Evolutionary conservation across 2,329 filamentous ascomycete species (phyloP).

Genomic region (Fonsecaea pedrosoi): DNA sequence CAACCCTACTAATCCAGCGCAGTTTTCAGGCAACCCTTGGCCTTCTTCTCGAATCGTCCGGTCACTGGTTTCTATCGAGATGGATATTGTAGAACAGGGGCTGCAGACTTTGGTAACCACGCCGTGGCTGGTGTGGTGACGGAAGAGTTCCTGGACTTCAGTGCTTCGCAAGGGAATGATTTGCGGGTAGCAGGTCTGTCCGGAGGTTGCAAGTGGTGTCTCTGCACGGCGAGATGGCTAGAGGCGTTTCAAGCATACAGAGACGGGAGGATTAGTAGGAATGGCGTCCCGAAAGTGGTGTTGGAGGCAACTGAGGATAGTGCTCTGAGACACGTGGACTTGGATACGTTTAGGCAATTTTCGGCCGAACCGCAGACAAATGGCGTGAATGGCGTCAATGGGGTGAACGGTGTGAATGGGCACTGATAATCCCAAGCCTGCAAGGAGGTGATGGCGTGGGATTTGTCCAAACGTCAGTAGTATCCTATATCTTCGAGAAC

Average conservation of each 20-base stretch:
- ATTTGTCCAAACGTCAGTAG: slow-evolving; percentile 27
- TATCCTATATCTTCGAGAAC: slow-evolving; percentile 27
- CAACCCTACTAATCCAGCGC: slow-evolving; percentile 20
- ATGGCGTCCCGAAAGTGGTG: slow-evolving; percentile 43
- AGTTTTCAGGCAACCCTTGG: slow-evolving; percentile 65
- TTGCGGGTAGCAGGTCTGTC: slow-evolving; percentile 63
- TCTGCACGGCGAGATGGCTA: slow-evolving; percentile 66
- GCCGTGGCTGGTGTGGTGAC: slow-evolving; percentile 64
- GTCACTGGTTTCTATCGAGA: slow-evolving; percentile 68
- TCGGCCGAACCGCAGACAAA: slow-evolving; percentile 42
- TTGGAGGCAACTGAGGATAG: slow-evolving; percentile 49
- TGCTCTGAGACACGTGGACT: slow-evolving; percentile 46
- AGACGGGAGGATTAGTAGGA: slow-evolving; percentile 46
- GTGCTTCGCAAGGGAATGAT: slow-evolving; percentile 65
- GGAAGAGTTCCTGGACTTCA: slow-evolving; percentile 68
- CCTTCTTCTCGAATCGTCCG: slow-evolving; percentile 64
- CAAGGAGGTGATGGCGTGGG: neutral
- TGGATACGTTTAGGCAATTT: slow-evolving; percentile 47
- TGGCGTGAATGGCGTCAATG: slow-evolving; percentile 31
- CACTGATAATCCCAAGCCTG: slow-evolving; percentile 10
- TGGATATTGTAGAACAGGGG: slow-evolving; percentile 66
- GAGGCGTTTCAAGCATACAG: slow-evolving; percentile 64
- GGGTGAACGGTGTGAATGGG: slow-evolving; percentile 26
- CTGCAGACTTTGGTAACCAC: slow-evolving; percentile 65
- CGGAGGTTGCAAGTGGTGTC: slow-evolving; percentile 68